Percentiles rank a stretch among this genome's conserved stretches.
These are phyloP conservation scores for Ploettnerulaceae sp. DNA, from an alignment of 2,329 filamentous ascomycete genomes.

Conservation along the genomic window DNA sequence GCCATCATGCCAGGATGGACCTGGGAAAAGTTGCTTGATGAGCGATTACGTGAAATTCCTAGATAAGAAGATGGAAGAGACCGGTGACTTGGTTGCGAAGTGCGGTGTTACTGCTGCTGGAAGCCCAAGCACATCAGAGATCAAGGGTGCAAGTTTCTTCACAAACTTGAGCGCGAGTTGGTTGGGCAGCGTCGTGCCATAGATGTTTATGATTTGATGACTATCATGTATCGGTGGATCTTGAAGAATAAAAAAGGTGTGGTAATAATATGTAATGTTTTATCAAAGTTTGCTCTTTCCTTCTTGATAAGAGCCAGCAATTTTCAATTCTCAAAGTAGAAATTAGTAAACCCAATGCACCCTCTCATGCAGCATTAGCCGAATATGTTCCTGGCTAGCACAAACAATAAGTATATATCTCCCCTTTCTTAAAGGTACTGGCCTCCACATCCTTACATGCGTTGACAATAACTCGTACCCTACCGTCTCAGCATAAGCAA, in stretches of 20 bases:
- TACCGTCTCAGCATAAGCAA: constrained; percentile 21
- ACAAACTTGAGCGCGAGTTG: constrained; percentile 37
- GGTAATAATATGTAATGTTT: neutral
- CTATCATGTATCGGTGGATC: too few relatives aligned
- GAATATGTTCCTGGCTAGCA: too few relatives aligned
- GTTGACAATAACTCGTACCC: too few relatives aligned
- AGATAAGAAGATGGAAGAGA: constrained; percentile 12
- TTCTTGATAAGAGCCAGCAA: neutral
- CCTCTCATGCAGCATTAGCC: too few relatives aligned
- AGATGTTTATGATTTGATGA: too few relatives aligned
- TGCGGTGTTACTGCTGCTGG: constrained; percentile 40
- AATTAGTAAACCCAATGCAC: too few relatives aligned
- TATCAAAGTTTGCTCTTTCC: too few relatives aligned
- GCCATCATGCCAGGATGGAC: constrained; percentile 49
- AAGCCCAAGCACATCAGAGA: constrained; percentile 35
- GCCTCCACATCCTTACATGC: neutral
- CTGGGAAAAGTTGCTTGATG: constrained; percentile 47
- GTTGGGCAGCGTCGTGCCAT: constrained; percentile 21
- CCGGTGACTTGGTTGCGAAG: constrained; percentile 16
- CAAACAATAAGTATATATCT: too few relatives aligned
- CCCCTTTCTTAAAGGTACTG: neutral
- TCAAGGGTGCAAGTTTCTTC: constrained; percentile 46
- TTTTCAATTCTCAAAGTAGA: too few relatives aligned
- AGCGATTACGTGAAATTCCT: constrained; percentile 32
- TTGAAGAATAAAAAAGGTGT: neutral